Evolutionary conservation across 2,329 filamentous ascomycete genomes (phyloP).

Genomic region (Parastagonospora avenae): DNA sequence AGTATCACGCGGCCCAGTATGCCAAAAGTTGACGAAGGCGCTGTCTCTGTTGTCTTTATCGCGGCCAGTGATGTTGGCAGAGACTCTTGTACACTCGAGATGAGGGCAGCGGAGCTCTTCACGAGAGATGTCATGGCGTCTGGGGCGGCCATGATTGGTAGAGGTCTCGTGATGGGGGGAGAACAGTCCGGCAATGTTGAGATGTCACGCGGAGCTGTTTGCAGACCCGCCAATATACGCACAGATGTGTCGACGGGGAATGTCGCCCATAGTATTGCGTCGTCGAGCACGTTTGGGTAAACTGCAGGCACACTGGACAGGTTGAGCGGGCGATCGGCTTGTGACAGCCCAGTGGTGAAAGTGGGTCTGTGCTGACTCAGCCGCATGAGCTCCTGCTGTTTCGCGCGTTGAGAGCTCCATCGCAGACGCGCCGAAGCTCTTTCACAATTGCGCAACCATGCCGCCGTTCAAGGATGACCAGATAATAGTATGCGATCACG

Average conservation of each 20-base stretch:
- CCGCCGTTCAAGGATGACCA: slow-evolving; percentile 54
- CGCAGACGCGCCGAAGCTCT: slow-evolving; percentile 17
- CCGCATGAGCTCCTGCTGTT: slow-evolving; percentile 1
- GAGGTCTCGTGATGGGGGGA: slow-evolving; percentile 3
- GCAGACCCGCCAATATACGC: slow-evolving; percentile 4
- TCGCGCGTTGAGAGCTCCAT: slow-evolving; percentile 4
- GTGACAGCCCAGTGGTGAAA: slow-evolving; percentile 16
- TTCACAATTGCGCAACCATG: slow-evolving; percentile 43
- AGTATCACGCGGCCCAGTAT: slow-evolving; percentile 56
- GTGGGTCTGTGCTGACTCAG: slow-evolving; percentile 14
- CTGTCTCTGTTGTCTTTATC: slow-evolving; percentile 24
- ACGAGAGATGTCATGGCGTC: slow-evolving; percentile 25
- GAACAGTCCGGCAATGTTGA: neutral
- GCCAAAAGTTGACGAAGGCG: slow-evolving; percentile 45
- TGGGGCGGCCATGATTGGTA: slow-evolving; percentile 31
- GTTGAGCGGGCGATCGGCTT: slow-evolving; percentile 11
- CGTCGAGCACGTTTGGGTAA: slow-evolving; percentile 25
- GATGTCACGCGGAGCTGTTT: slow-evolving; percentile 11
- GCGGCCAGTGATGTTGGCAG: slow-evolving; percentile 25
- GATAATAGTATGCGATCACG: slow-evolving; percentile 45
- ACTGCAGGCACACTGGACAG: slow-evolving; percentile 9
- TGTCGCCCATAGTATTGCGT: slow-evolving; percentile 23
- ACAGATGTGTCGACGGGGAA: slow-evolving; percentile 3
- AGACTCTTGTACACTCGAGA: slow-evolving; percentile 12
- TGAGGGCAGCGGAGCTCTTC: slow-evolving; percentile 12